Conservation (phyloP, 257 asterid genomes). For the Solanum tacnaense region DNA sequence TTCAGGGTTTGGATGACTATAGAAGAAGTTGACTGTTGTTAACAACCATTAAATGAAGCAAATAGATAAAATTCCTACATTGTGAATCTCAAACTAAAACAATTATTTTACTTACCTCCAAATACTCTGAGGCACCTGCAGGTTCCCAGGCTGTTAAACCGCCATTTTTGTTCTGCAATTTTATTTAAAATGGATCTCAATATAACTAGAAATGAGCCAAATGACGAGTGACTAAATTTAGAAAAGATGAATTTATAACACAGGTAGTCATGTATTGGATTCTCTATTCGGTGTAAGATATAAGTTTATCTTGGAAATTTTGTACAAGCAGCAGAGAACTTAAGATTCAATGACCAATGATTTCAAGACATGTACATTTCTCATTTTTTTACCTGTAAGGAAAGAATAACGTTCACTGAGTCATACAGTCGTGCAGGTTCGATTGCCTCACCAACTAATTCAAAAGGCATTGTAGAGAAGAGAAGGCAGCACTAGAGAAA, state of each 20-base stretch:
- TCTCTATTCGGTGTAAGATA: background rate
- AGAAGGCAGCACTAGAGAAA: constrained; percentile 60
- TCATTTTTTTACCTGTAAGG: constrained; percentile 47
- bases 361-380: background rate
- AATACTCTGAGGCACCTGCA: constrained; percentile 72
- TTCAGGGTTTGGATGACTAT: background rate
- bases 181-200: background rate
- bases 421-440: constrained; percentile 51
- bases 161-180: constrained; percentile 73
- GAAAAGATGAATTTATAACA: background rate
- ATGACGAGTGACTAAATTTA: background rate
- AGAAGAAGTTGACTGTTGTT: background rate
- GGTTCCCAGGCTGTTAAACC: constrained; percentile 96
- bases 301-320: background rate
- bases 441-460: constrained; percentile 58
- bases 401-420: constrained; percentile 60
- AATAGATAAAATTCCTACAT: background rate
- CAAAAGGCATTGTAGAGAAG: constrained; percentile 67
- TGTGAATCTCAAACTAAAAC: background rate
- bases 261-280: background rate
- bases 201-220: background rate
- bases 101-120: constrained; percentile 36
- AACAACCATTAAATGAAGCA: background rate
- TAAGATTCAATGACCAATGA: background rate
- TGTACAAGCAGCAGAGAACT: background rate